These are phyloP conservation scores for Syzygium aromaticum DNA, from an alignment of 345 rosid genomes.

Conservation along the genomic window DNA sequence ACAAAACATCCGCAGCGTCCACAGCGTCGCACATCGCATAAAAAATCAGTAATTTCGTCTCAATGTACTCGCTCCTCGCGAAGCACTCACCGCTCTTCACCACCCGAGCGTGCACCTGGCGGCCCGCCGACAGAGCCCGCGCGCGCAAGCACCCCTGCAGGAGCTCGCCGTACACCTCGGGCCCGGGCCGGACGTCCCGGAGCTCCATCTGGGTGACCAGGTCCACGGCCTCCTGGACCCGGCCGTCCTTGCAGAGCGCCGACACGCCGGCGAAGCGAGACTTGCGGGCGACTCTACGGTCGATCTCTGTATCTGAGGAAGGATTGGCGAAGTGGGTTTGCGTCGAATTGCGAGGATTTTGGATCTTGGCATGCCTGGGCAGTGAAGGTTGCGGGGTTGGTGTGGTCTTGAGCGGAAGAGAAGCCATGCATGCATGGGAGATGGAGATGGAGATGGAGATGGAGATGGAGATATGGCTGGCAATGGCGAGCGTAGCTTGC, in stretches of 20 bases:
- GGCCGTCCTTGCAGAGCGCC: conserved; percentile 48
- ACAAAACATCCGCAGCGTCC: conserved; percentile 32
- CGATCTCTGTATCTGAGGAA: background rate
- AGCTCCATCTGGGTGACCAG: conserved; percentile 47
- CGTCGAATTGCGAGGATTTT: background rate
- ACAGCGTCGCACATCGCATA: conserved; percentile 52
- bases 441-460: background rate
- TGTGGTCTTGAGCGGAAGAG: conserved; percentile 5
- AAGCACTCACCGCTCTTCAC: conserved; percentile 49
- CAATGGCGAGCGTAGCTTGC: background rate
- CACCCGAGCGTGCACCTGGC: conserved; percentile 70
- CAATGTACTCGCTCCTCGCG: conserved; percentile 49
- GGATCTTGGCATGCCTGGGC: background rate
- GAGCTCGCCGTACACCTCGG: conserved; percentile 59
- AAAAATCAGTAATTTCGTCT: conserved; percentile 58
- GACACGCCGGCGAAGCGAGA: conserved; percentile 31
- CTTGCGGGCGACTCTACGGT: background rate
- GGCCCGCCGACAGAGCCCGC: conserved; percentile 45
- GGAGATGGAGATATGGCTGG: background rate
- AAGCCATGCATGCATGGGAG: conserved; percentile 19
- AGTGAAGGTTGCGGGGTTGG: conserved; percentile 5
- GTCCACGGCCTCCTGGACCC: conserved; percentile 42
- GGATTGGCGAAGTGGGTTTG: background rate
- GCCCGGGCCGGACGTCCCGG: conserved; percentile 25
- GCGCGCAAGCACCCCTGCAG: conserved; percentile 65